Conservation (phyloP, 495 filamentous ascomycete genomes). For the Stereocaulon alpinum region DNA sequence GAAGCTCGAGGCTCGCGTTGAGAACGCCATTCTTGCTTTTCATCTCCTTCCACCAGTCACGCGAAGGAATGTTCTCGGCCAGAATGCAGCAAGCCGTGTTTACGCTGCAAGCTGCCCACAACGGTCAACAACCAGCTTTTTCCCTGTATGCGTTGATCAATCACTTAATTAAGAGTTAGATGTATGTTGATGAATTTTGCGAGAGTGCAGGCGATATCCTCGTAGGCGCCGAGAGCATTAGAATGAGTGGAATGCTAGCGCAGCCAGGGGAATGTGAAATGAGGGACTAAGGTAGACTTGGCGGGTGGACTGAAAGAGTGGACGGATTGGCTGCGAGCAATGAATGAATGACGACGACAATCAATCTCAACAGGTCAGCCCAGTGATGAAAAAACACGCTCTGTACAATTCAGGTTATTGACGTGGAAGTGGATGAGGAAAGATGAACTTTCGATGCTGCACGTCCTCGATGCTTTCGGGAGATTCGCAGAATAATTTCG, state of each 20-base stretch:
- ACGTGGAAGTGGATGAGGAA: not conserved
- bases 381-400: not conserved
- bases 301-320: not conserved
- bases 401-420: not conserved
- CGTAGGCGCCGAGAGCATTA: conserved; percentile 3
- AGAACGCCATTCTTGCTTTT: conserved; percentile 34
- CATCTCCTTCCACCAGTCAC: conserved; percentile 28
- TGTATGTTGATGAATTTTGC: not conserved
- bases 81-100: conserved; percentile 12
- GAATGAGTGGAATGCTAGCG: not conserved
- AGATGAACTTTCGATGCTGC: not conserved
- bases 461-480: too few relatives aligned
- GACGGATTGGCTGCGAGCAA: conserved; percentile 6
- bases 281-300: not conserved
- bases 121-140: not conserved
- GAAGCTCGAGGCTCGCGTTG: conserved; percentile 53
- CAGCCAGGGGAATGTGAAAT: conserved; percentile 1
- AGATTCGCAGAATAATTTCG: not conserved
- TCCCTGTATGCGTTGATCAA: not conserved
- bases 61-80: conserved; percentile 11
- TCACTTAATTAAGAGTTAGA: not conserved
- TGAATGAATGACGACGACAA: not conserved
- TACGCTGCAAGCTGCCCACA: not conserved
- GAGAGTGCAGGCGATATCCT: not conserved
- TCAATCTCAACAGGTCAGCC: not conserved